phyloP scores from a whole-genome alignment of 306 rosid genomes.

The Parietaria judaica region DNA sequence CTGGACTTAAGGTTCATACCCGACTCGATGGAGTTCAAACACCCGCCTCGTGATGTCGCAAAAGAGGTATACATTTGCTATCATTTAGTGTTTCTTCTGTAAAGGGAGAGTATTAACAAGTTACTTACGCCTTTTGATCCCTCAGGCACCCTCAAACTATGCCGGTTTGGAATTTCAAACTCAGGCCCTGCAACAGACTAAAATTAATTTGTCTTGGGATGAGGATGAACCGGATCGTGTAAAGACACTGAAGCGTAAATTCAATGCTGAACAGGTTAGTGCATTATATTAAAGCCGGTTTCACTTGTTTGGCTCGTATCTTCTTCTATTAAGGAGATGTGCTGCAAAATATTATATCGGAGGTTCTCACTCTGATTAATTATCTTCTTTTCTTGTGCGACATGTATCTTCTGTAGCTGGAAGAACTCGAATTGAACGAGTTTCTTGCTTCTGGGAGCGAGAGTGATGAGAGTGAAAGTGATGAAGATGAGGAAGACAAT shows the following conservation, averaged over 20 bases:
- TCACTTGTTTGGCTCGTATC: not conserved
- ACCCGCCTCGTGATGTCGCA: constrained; percentile 66
- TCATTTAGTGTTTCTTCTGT: not conserved
- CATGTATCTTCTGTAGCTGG: constrained; percentile 39
- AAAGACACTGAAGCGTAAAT: constrained; percentile 60
- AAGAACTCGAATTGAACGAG: constrained; percentile 62
- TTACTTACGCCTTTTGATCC: constrained; percentile 4
- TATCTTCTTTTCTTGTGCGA: constrained; percentile 10
- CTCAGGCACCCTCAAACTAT: constrained; percentile 68
- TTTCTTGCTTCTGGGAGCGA: constrained; percentile 46
- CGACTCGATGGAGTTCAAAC: constrained; percentile 62
- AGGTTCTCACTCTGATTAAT: too few relatives aligned
- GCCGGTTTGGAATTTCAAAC: constrained; percentile 62
- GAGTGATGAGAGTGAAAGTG: constrained; percentile 50
- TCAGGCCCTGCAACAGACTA: constrained; percentile 74
- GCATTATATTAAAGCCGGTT: constrained; percentile 7
- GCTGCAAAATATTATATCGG: too few relatives aligned
- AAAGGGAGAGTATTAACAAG: constrained; percentile 4
- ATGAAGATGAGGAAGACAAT: constrained; percentile 33
- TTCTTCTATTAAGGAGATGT: not conserved
- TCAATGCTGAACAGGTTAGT: constrained; percentile 67
- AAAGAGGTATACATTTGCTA: constrained; percentile 46
- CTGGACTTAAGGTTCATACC: constrained; percentile 93
- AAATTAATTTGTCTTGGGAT: constrained; percentile 71
- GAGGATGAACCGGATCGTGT: constrained; percentile 81